Conservation (phyloP, 2,329 filamentous ascomycete genomes). For the Aspergillus quadrilineatus region DNA sequence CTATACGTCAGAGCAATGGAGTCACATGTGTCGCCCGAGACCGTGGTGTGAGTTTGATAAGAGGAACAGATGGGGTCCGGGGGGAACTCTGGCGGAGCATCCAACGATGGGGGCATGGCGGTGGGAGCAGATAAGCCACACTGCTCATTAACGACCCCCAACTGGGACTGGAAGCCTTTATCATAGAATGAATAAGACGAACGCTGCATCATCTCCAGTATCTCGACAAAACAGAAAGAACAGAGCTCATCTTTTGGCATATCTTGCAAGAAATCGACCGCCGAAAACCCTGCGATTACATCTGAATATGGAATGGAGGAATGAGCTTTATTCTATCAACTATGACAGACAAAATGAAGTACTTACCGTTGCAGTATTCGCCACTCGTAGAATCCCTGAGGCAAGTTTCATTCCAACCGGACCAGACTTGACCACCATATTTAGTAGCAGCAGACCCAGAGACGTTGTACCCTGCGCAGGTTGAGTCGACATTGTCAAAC, state of each 20-base stretch:
- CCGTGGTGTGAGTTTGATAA: no score
- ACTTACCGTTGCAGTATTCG: neutral
- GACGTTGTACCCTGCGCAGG: slow-evolving; percentile 6
- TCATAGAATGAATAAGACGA: neutral
- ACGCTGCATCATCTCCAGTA: neutral
- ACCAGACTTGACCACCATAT: neutral
- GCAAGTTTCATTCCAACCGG: neutral
- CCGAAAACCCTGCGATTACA: neutral
- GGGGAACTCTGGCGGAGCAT: no score
- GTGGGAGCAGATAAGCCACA: neutral
- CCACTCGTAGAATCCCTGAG: neutral
- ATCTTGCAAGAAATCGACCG: neutral
- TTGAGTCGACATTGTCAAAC: slow-evolving; percentile 11
- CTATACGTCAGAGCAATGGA: no score
- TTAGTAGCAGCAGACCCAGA: neutral
- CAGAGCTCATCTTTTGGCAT: neutral
- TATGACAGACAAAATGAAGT: no score
- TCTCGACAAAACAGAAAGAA: neutral
- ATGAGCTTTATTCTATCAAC: no score
- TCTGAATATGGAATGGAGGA: no score
- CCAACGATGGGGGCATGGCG: no score
- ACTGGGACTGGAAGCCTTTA: neutral
- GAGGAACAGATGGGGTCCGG: no score
- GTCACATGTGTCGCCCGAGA: no score
- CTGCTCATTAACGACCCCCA: neutral